These are phyloP conservation scores for Emergomyces orientalis DNA, from an alignment of 2,329 filamentous ascomycete genomes.

Conservation along the genomic window DNA sequence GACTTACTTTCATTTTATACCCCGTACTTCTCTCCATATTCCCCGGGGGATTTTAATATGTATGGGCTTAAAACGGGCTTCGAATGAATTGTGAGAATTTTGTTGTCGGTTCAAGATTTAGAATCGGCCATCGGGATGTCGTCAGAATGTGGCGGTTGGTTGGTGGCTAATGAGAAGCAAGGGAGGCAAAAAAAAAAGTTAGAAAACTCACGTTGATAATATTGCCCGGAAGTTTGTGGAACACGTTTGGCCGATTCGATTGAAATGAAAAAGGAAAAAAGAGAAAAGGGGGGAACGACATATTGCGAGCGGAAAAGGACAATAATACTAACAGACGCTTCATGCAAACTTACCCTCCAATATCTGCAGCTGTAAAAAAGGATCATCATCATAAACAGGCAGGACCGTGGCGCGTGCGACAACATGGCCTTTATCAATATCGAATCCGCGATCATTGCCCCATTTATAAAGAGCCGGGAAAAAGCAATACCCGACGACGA, in stretches of 20 bases:
- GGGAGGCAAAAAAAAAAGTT: not conserved
- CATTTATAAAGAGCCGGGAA: slow-evolving; percentile 7
- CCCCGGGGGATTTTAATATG: not conserved
- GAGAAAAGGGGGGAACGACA: no score
- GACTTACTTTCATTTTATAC: not conserved
- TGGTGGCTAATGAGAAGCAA: not conserved
- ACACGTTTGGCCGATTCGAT: not conserved
- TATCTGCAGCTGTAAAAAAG: not conserved
- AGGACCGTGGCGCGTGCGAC: slow-evolving; percentile 3
- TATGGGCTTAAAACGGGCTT: not conserved
- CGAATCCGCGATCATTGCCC: slow-evolving; percentile 7
- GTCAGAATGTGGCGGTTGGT: not conserved
- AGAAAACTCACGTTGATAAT: not conserved
- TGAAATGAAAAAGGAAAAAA: not conserved
- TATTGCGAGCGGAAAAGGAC: not conserved
- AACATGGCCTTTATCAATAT: slow-evolving; percentile 1
- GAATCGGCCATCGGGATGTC: slow-evolving; percentile 2
- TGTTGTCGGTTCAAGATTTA: not conserved
- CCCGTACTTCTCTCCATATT: not conserved
- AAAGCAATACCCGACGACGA: slow-evolving; percentile 5
- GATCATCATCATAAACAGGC: slow-evolving; percentile 5
- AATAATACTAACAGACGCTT: not conserved
- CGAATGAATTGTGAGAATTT: not conserved
- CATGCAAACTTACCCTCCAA: slow-evolving; percentile 2
- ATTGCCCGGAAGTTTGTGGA: not conserved